A percentile compares a stretch with the other conserved stretches of the same genome.
Evolutionary conservation across 2,329 filamentous ascomycete species (phyloP).

Genomic region (Talaromyces verruculosus): DNA sequence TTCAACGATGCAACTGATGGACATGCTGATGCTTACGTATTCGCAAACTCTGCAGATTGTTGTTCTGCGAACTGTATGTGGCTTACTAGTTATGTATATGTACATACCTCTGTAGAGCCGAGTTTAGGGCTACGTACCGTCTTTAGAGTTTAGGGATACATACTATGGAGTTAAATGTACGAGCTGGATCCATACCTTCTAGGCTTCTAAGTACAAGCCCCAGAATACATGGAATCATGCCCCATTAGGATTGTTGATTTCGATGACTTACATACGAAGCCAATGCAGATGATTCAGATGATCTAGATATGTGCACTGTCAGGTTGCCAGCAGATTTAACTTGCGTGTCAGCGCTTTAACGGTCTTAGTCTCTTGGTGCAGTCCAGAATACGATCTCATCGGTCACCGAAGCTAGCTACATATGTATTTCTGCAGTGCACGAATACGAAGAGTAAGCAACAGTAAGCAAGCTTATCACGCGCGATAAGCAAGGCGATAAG

Average conservation of each 20-base stretch:
- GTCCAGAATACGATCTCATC: background rate
- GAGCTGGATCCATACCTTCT: background rate
- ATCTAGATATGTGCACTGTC: background rate
- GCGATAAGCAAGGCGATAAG: background rate
- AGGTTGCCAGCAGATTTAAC: background rate
- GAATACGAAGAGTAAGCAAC: background rate
- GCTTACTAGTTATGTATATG: background rate
- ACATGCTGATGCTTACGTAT: background rate
- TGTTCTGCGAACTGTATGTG: background rate
- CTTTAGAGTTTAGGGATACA: background rate
- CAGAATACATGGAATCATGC: background rate
- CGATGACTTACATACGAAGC: background rate
- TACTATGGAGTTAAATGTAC: background rate
- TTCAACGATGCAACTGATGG: background rate
- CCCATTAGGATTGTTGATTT: background rate
- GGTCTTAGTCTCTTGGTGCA: background rate
- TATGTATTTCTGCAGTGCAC: background rate
- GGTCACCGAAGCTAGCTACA: background rate
- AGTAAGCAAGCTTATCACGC: background rate
- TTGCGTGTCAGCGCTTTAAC: background rate
- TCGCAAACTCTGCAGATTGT: background rate
- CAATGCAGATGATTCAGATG: background rate
- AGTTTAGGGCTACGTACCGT: background rate
- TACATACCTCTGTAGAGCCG: background rate
- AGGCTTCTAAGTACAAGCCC: background rate